A percentile compares a stretch with the other conserved stretches of the same genome.
phyloP scores from a whole-genome alignment of 495 filamentous ascomycete genomes.

The Penicillium canescens region DNA sequence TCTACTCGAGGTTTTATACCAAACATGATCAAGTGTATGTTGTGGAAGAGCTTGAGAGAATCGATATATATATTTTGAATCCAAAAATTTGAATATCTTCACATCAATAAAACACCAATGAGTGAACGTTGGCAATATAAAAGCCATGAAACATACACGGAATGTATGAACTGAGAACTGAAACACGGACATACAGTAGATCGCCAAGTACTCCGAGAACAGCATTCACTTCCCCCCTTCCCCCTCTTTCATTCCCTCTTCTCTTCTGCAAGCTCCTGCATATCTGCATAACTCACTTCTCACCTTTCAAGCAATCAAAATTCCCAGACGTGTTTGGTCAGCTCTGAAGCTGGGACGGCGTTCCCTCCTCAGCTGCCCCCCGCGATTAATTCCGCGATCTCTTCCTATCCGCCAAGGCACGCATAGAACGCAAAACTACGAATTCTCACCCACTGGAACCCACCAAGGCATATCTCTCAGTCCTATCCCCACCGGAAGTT shows the following conservation, averaged over 20 bases:
- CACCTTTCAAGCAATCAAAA: conserved; percentile 9
- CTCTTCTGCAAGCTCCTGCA: not conserved
- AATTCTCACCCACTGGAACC: not conserved
- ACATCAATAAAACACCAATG: too few relatives aligned
- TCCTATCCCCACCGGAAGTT: not conserved
- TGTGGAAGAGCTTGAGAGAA: too few relatives aligned
- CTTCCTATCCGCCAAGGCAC: conserved; percentile 11
- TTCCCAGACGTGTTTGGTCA: conserved; percentile 19
- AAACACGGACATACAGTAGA: not conserved
- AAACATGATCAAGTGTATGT: too few relatives aligned
- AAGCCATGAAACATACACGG: too few relatives aligned
- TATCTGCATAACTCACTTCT: not conserved
- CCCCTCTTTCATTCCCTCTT: conserved; percentile 1
- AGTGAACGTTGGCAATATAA: too few relatives aligned
- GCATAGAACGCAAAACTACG: conserved; percentile 2
- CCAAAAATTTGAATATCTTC: too few relatives aligned
- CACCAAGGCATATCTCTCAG: not conserved
- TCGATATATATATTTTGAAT: too few relatives aligned
- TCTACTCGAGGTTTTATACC: too few relatives aligned
- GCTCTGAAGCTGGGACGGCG: conserved; percentile 32
- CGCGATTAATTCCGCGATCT: conserved; percentile 23
- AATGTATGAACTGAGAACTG: too few relatives aligned
- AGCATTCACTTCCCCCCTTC: conserved; percentile 7
- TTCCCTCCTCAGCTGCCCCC: conserved; percentile 33
- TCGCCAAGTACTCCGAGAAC: not conserved